Evolutionary conservation across 176 grass and related monocot species (phyloP), one percentile per base, ranked within the genome.

Genomic region (Elaeis guineensis): DNA sequence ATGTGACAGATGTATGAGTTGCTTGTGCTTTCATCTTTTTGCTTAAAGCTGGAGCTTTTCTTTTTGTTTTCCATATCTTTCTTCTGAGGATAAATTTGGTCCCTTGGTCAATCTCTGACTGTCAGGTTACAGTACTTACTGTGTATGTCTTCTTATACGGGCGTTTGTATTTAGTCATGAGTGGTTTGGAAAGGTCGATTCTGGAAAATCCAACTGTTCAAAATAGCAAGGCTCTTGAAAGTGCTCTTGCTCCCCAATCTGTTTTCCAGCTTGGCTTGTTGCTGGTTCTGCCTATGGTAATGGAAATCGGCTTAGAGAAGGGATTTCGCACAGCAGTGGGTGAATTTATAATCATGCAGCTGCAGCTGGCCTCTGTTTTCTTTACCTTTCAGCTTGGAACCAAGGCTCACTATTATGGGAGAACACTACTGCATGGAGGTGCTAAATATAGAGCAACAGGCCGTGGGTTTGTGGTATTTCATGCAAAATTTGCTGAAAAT

Each of bases 321-420:
- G 91, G 91, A 17, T 96, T 96, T 58, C 80, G 91, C 25, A 90
- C 80, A 55, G 91, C 91, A 0, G 51, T 90, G 67, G 92, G 86
- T 73, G 92, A 96, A 59, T 96, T 96, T 62, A 65, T 96, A 58
- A 78, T 96, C 74, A 96, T 96, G 92, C 92, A 96, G 69, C 80
- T 96, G 75, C 86, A 96, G 59, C 64, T 96, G 71, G 92, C 92
- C 8, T 79, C 92, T 59, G 83, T 90, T 20, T 96, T 96, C 71
- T 96, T 90, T 58, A 90, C 92, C 16, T 96, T 96, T 72, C 86
- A 96, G 78, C 86, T 96, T 64, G 92, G 92, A 39, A 96, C 86
- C 19, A 96, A 85, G 74, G 78, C 78, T 29, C 92, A 96, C 79
- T 96, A 90, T 55, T 96, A 90, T 64, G 92, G 92, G 72, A 84